Evolutionary conservation across 192 early-diverging fungal species (phyloP).

Genomic region (Podila horticola): DNA sequence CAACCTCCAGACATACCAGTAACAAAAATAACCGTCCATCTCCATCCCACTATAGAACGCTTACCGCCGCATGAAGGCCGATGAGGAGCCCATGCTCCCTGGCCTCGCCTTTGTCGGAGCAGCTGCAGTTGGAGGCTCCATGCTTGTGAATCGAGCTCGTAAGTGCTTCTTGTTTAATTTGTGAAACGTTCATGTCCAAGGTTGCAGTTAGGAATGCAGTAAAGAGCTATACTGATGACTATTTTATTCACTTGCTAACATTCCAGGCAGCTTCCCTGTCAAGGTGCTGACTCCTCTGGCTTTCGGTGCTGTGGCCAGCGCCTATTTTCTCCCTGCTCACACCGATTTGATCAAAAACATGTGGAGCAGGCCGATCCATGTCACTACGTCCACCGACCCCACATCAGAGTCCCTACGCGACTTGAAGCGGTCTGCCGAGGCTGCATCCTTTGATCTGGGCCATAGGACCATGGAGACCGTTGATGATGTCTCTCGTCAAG

Average conservation of each 20-base stretch:
- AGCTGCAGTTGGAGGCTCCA: conserved; percentile 24
- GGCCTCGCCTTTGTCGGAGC: conserved; percentile 36
- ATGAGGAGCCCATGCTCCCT: conserved; percentile 32
- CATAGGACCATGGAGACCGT: conserved; percentile 21
- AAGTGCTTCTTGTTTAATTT: conserved; percentile 8
- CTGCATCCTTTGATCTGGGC: conserved; percentile 6
- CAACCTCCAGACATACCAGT: background rate
- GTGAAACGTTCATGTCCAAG: background rate
- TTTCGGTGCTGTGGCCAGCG: conserved; percentile 17
- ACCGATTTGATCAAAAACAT: conserved; percentile 4
- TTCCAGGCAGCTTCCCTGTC: conserved; percentile 22
- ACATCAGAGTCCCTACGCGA: background rate
- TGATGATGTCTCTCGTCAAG: conserved; percentile 16
- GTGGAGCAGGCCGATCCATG: background rate
- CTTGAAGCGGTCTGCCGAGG: background rate
- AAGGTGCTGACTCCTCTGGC: conserved; percentile 38
- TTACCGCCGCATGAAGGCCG: conserved; percentile 7
- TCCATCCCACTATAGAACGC: background rate
- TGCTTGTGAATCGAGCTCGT: conserved; percentile 25
- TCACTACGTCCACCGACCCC: background rate
- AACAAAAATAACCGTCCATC: background rate
- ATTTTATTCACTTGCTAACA: background rate
- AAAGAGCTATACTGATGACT: background rate
- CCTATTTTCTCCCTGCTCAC: conserved; percentile 40
- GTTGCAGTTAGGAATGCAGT: background rate